Evolutionary conservation across 805 yeast species (phyloP).

Genomic region (Ogataea paraovalis): DNA sequence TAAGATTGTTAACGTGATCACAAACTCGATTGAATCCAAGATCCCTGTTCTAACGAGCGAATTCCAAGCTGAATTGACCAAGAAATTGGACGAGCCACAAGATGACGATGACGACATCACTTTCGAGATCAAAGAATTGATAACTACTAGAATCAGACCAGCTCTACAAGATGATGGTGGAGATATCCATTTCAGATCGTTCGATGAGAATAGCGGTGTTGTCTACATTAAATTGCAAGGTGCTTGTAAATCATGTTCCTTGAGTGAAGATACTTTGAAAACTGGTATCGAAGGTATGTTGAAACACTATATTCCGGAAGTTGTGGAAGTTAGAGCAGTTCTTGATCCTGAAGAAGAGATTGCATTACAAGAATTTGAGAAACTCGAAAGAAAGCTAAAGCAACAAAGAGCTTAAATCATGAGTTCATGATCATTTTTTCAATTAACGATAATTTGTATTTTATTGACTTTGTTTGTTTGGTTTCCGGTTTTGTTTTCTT

Average conservation of each 20-base stretch:
- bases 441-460: background rate
- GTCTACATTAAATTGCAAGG: slow-evolving; percentile 60
- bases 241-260: slow-evolving; percentile 70
- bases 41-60: slow-evolving; percentile 23
- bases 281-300: slow-evolving; percentile 70
- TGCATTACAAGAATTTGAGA: slow-evolving; percentile 79
- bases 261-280: slow-evolving; percentile 61
- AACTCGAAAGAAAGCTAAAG: slow-evolving; percentile 61
- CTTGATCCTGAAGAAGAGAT: slow-evolving; percentile 44
- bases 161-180: slow-evolving; percentile 78
- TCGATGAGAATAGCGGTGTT: slow-evolving; percentile 52
- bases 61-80: slow-evolving; percentile 20
- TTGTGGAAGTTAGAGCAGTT: slow-evolving; percentile 45
- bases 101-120: slow-evolving; percentile 68
- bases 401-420: slow-evolving; percentile 15
- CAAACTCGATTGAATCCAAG: slow-evolving; percentile 24
- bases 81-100: slow-evolving; percentile 27
- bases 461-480: background rate
- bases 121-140: slow-evolving; percentile 63
- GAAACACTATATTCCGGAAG: slow-evolving; percentile 67
- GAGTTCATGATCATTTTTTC: background rate
- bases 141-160: slow-evolving; percentile 67
- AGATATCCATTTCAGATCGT: slow-evolving; percentile 62
- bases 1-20: slow-evolving; percentile 23
- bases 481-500: background rate